A percentile compares a stretch with the other conserved stretches of the same genome.
Evolutionary conservation across 2,329 filamentous ascomycete species (phyloP).

Genomic region (Thelonectria rubi): DNA sequence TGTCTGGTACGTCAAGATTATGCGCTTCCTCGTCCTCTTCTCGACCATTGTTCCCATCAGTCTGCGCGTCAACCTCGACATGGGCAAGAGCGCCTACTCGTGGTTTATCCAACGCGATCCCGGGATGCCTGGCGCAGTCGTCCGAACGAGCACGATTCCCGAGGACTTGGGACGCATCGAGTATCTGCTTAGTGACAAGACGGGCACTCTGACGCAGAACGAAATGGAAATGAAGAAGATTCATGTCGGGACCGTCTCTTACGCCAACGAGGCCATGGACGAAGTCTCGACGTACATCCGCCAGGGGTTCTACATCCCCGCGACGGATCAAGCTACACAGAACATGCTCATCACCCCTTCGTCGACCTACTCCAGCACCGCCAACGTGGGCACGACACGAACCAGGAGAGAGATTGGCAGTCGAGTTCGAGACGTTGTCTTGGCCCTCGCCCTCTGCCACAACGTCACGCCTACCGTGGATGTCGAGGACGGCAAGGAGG

Average conservation of each 20-base stretch:
- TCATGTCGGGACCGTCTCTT: conserved; percentile 96
- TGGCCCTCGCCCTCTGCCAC: conserved; percentile 92
- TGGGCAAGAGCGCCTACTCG: conserved; percentile 96
- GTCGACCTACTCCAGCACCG: conserved; percentile 70
- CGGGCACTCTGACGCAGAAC: conserved; percentile 96
- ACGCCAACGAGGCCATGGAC: conserved; percentile 98
- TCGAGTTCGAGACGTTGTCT: conserved; percentile 89
- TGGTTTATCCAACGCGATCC: conserved; percentile 93
- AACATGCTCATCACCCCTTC: conserved; percentile 77
- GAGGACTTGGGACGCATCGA: conserved; percentile 96
- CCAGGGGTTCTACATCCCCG: conserved; percentile 76
- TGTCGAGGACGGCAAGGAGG: conserved; percentile 77
- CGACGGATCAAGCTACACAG: conserved; percentile 55
- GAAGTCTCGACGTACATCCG: conserved; percentile 88
- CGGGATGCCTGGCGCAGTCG: conserved; percentile 90
- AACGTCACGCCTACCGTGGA: conserved; percentile 90
- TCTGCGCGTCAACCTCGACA: conserved; percentile 92
- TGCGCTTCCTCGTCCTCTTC: conserved; percentile 97
- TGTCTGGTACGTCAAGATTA: conserved; percentile 94
- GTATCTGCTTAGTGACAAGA: conserved; percentile 96
- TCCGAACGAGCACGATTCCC: conserved; percentile 95
- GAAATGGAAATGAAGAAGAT: conserved; percentile 99
- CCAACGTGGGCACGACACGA: conserved; percentile 73
- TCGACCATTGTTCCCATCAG: conserved; percentile 99
- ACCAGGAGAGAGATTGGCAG: conserved; percentile 93